phyloP scores from a whole-genome alignment of 257 asterid species.

The Petrea volubilis region DNA sequence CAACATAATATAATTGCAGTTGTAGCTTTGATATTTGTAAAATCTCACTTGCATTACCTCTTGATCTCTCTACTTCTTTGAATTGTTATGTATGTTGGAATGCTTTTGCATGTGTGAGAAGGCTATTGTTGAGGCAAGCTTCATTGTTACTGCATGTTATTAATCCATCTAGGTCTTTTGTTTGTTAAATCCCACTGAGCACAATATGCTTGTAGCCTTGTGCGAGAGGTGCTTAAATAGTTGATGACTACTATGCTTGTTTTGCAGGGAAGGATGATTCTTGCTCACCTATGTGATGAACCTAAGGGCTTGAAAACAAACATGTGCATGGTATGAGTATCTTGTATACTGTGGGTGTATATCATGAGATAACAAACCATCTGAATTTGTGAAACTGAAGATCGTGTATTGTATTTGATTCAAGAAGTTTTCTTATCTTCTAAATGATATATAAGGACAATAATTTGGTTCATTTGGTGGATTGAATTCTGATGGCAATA shows the following conservation, averaged over 20 bases:
- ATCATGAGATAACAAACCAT: background rate
- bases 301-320: constrained; percentile 98
- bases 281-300: constrained; percentile 96
- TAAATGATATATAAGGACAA: background rate
- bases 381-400: background rate
- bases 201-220: background rate
- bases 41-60: background rate
- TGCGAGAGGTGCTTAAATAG: background rate
- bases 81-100: no score
- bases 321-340: constrained; percentile 83
- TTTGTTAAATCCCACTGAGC: background rate
- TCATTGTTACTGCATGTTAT: no score
- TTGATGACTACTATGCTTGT: constrained; percentile 26
- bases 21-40: background rate
- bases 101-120: no score
- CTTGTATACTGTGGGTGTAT: no score
- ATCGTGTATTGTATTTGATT: background rate
- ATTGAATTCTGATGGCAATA: background rate
- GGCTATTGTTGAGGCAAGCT: no score
- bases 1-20: constrained; percentile 1
- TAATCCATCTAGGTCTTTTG: no score
- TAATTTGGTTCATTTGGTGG: background rate
- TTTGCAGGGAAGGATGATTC: constrained; percentile 95
- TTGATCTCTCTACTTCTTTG: no score
- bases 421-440: background rate